Conservation (phyloP, 768 basidiomycete species). For the Neoboletus subvelutipes region DNA sequence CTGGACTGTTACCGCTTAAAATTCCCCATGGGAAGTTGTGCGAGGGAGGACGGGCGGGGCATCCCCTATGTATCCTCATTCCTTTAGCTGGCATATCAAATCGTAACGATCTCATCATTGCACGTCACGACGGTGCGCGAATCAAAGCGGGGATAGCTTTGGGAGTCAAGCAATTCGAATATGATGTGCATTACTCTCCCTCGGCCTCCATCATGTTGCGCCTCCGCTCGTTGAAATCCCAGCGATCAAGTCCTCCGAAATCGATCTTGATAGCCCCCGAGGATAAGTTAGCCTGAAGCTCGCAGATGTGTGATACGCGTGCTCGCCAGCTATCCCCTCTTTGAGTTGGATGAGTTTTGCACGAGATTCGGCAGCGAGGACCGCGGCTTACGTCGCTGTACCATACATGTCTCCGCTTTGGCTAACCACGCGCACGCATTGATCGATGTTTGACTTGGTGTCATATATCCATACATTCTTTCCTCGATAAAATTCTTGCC, state of each 20-base stretch:
- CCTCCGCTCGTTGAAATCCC: slow-evolving; percentile 61
- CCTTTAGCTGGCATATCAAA: slow-evolving; percentile 26
- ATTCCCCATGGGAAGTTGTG: slow-evolving; percentile 20
- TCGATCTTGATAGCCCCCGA: slow-evolving; percentile 63
- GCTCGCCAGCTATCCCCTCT: slow-evolving; percentile 86
- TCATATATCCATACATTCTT: slow-evolving; percentile 78
- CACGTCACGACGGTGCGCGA: background rate
- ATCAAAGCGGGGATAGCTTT: background rate
- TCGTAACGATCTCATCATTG: slow-evolving; percentile 15
- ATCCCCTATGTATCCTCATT: slow-evolving; percentile 26
- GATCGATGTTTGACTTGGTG: slow-evolving; percentile 59
- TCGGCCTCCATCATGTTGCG: slow-evolving; percentile 64
- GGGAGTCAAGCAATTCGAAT: background rate
- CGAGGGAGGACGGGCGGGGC: slow-evolving; percentile 13
- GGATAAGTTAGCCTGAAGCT: slow-evolving; percentile 68
- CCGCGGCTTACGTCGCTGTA: slow-evolving; percentile 65
- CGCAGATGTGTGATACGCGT: slow-evolving; percentile 63
- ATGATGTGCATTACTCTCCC: background rate
- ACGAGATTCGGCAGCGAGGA: background rate
- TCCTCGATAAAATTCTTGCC: slow-evolving; percentile 74
- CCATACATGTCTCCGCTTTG: slow-evolving; percentile 65
- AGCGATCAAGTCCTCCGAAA: slow-evolving; percentile 75
- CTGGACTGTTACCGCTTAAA: slow-evolving; percentile 74
- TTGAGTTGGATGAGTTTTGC: slow-evolving; percentile 10
- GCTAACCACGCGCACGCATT: slow-evolving; percentile 65